Evolutionary conservation across 345 rosid genomes (phyloP).

Genomic region (Brassica nigra): DNA sequence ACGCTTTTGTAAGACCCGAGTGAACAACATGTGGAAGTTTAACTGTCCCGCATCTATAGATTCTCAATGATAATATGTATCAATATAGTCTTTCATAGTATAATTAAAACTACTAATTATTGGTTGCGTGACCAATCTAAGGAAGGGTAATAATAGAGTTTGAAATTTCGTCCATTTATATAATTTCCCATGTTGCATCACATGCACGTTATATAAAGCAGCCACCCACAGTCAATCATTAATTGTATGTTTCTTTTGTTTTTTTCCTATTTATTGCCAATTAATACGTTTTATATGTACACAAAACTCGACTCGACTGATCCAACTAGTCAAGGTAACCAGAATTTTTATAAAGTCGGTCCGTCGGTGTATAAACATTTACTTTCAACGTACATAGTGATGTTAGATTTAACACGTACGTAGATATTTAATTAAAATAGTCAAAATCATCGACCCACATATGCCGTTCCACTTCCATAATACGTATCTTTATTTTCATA

Average conservation of each 20-base stretch:
- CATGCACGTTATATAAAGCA: constrained; percentile 33
- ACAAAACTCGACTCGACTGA: constrained; percentile 3
- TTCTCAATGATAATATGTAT: constrained; percentile 32
- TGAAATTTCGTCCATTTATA: constrained; percentile 31
- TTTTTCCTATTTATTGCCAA: constrained; percentile 34
- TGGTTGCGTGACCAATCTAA: constrained; percentile 37
- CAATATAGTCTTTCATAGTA: constrained; percentile 8
- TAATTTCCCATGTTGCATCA: constrained; percentile 41
- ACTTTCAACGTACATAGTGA: background rate
- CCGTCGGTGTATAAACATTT: constrained; percentile 11
- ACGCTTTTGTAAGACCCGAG: constrained; percentile 14
- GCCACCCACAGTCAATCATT: constrained; percentile 28
- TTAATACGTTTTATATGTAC: background rate
- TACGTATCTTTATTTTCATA: background rate
- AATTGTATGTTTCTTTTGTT: constrained; percentile 17
- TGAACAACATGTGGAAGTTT: constrained; percentile 38
- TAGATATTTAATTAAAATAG: background rate
- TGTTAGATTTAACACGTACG: background rate
- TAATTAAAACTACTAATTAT: constrained; percentile 14
- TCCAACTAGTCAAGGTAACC: background rate
- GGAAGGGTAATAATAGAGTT: constrained; percentile 29
- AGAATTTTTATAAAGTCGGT: background rate
- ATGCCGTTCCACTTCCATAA: background rate
- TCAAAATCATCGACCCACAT: background rate
- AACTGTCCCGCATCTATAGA: constrained; percentile 39